These are phyloP conservation scores for Penicillium carneum DNA, from an alignment of 2,329 filamentous ascomycete genomes.

Conservation along the genomic window DNA sequence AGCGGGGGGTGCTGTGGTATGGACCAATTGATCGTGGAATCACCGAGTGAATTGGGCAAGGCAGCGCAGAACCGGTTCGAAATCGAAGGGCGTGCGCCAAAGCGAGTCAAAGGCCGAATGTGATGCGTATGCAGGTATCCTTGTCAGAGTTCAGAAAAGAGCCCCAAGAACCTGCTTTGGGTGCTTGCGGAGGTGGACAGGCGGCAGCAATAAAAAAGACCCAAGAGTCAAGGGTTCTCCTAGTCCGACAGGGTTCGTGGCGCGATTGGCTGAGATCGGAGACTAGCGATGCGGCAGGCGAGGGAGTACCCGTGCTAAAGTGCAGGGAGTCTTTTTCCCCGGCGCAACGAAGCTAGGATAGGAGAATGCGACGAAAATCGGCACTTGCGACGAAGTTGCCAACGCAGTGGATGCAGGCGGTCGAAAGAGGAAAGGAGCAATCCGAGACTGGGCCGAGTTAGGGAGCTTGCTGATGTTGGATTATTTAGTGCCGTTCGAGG, in stretches of 20 bases:
- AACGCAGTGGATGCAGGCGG: constrained; percentile 47
- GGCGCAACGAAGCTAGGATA: constrained; percentile 28
- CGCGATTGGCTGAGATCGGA: constrained; percentile 30
- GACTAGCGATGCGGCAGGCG: constrained; percentile 32
- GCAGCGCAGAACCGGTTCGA: constrained; percentile 26
- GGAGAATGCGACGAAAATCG: constrained; percentile 39
- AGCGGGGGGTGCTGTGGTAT: constrained; percentile 38
- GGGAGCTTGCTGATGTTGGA: constrained; percentile 37
- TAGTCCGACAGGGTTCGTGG: constrained; percentile 10
- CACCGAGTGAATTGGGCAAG: constrained; percentile 27
- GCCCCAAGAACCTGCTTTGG: constrained; percentile 29
- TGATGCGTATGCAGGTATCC: constrained; percentile 37
- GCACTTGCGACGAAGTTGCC: constrained; percentile 44
- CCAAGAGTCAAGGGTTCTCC: constrained; percentile 23
- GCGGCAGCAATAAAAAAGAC: constrained; percentile 20
- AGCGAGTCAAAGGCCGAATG: constrained; percentile 38
- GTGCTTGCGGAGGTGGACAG: constrained; percentile 31
- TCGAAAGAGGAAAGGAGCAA: constrained; percentile 46
- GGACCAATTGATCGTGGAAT: constrained; percentile 41
- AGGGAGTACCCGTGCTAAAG: constrained; percentile 37
- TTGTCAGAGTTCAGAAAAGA: constrained; percentile 29
- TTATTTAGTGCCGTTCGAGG: constrained; percentile 38
- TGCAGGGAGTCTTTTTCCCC: constrained; percentile 28
- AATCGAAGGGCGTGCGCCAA: constrained; percentile 26
- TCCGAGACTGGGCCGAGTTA: constrained; percentile 41